phyloP scores from a whole-genome alignment of 331 rosid genomes.

The Quercus tomentella region DNA sequence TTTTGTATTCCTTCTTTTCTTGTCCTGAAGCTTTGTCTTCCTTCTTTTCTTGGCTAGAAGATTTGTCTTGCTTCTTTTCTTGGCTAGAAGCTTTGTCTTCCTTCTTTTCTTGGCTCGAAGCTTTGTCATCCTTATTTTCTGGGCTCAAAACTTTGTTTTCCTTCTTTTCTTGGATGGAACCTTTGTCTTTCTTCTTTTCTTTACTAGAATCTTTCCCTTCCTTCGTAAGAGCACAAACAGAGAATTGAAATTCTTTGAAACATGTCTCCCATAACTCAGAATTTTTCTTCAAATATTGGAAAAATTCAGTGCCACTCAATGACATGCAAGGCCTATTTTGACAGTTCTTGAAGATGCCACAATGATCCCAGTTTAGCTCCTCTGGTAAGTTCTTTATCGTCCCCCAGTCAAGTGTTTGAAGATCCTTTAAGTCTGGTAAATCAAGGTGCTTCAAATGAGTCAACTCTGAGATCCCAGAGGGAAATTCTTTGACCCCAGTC shows the following conservation, averaged over 20 bases:
- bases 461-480: constrained; percentile 1
- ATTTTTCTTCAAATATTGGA: constrained; percentile 19
- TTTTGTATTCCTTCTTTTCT: too few relatives aligned
- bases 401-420: constrained; percentile 2
- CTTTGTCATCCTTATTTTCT: too few relatives aligned
- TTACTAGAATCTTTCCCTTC: background rate
- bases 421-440: constrained; percentile 18
- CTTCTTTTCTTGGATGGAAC: too few relatives aligned
- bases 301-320: constrained; percentile 3
- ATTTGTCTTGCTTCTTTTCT: too few relatives aligned
- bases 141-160: too few relatives aligned
- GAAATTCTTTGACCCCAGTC: constrained; percentile 11
- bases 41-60: too few relatives aligned
- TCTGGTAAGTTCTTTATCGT: constrained; percentile 12
- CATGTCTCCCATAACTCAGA: constrained; percentile 12
- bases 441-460: constrained; percentile 12
- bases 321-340: constrained; percentile 12
- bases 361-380: constrained; percentile 23
- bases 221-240: constrained; percentile 9
- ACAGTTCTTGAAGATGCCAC: constrained; percentile 6
- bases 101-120: too few relatives aligned
- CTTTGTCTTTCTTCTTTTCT: background rate
- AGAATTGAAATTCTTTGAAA: constrained; percentile 7
- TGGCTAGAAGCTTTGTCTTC: too few relatives aligned
- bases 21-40: too few relatives aligned